Evolutionary conservation across 805 yeast genomes (phyloP).

Genomic region (Ogataea thermomethanolica): DNA sequence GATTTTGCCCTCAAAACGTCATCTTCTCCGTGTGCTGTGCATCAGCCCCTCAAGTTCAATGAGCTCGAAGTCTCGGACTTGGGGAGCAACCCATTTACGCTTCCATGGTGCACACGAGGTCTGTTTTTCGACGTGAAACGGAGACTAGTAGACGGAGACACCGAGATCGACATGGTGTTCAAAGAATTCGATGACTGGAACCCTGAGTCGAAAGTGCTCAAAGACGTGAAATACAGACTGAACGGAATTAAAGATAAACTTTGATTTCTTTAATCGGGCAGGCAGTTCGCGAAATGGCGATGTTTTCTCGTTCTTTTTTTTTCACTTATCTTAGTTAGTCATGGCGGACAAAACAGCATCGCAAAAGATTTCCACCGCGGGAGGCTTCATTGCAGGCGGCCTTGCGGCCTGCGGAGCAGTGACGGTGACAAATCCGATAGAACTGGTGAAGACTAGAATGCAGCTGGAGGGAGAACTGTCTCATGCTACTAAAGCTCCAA

Average conservation of each 20-base stretch:
- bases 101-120: slow-evolving; percentile 94
- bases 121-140: slow-evolving; percentile 52
- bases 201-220: slow-evolving; percentile 77
- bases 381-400: slow-evolving; percentile 89
- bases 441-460: slow-evolving; percentile 91
- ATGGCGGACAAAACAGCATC: slow-evolving; percentile 41
- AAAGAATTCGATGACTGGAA: slow-evolving; percentile 80
- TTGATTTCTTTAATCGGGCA: slow-evolving; percentile 5
- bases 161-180: slow-evolving; percentile 58
- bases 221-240: slow-evolving; percentile 68
- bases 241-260: slow-evolving; percentile 35
- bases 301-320: neutral
- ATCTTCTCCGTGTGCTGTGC: slow-evolving; percentile 20
- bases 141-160: slow-evolving; percentile 39
- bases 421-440: slow-evolving; percentile 94
- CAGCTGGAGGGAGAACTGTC: slow-evolving; percentile 92
- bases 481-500: slow-evolving; percentile 46
- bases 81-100: slow-evolving; percentile 75
- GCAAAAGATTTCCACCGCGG: slow-evolving; percentile 59
- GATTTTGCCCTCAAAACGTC: slow-evolving; percentile 73
- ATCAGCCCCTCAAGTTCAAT: slow-evolving; percentile 28
- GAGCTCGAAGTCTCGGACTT: slow-evolving; percentile 60
- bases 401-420: slow-evolving; percentile 97
- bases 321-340: neutral
- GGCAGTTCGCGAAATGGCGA: neutral